Evolutionary conservation across 73 alveolate species (phyloP).

Genomic region (Symbiodinium pilosum): DNA sequence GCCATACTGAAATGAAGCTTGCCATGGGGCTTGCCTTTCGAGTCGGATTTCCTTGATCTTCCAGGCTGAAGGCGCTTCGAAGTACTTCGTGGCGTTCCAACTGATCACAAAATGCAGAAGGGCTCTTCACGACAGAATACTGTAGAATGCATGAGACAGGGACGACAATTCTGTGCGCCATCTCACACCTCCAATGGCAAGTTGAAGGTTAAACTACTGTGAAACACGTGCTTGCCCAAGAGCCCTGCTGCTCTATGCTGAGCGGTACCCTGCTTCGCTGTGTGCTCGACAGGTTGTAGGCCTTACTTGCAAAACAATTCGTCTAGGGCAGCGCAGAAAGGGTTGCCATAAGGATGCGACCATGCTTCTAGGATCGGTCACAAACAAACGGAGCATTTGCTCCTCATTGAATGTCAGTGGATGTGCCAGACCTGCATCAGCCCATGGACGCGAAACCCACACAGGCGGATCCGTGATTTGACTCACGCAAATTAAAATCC

Average conservation of each 20-base stretch:
- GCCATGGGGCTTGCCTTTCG: conserved; percentile 81
- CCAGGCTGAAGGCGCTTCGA: conserved; percentile 89
- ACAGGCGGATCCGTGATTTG: no score
- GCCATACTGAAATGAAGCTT: no score
- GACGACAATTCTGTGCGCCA: neutral
- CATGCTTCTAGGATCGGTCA: conserved; percentile 73
- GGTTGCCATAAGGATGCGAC: neutral
- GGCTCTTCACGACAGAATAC: no score
- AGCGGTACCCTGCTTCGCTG: conserved; percentile 83
- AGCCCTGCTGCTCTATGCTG: conserved; percentile 38
- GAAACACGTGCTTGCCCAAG: neutral
- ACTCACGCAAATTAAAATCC: no score
- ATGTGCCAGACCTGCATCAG: conserved; percentile 49
- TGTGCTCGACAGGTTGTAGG: conserved; percentile 85
- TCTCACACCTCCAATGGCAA: neutral
- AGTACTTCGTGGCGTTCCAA: conserved; percentile 94
- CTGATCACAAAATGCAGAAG: neutral
- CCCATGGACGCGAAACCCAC: neutral
- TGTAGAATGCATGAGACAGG: neutral
- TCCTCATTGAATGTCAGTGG: conserved; percentile 92
- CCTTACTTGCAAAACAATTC: neutral
- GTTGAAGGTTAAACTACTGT: neutral
- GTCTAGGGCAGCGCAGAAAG: neutral
- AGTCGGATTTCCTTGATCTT: conserved; percentile 66
- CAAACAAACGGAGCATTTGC: conserved; percentile 88